phyloP scores from a whole-genome alignment of 345 rosid genomes.

The Populus nigra region DNA sequence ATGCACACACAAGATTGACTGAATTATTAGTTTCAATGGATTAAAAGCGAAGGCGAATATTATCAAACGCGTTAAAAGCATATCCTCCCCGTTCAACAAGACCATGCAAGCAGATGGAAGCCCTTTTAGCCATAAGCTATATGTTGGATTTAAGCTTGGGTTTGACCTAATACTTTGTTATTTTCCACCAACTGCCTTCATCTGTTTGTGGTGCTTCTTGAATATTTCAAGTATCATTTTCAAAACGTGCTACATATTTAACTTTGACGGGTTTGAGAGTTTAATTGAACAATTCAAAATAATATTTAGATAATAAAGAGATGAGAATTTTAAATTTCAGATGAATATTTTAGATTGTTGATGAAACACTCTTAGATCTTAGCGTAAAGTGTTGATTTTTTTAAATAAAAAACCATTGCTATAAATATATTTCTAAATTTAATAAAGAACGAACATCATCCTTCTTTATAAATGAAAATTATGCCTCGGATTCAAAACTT shows the following conservation, averaged over 20 bases:
- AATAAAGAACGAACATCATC: no score
- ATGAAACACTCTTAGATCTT: no score
- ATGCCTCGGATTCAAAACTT: neutral
- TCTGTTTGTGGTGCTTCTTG: neutral
- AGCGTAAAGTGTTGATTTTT: no score
- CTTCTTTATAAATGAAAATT: neutral
- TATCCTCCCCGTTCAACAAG: constrained; percentile 1
- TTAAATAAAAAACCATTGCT: no score
- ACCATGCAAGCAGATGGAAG: neutral
- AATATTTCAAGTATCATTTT: neutral
- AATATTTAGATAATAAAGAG: neutral
- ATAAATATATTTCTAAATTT: no score
- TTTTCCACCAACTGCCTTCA: neutral
- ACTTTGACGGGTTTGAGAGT: neutral
- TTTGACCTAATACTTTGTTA: neutral
- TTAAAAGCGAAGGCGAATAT: constrained; percentile 23
- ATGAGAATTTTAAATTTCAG: no score
- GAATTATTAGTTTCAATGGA: neutral
- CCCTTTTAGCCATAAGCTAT: neutral
- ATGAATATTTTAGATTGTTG: no score
- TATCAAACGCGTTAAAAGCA: neutral
- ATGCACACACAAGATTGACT: neutral
- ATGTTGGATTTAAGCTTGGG: neutral
- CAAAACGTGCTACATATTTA: neutral
- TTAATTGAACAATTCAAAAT: neutral